Conservation (phyloP, 305 asterid genomes). For the Fraxinus floribunda region DNA sequence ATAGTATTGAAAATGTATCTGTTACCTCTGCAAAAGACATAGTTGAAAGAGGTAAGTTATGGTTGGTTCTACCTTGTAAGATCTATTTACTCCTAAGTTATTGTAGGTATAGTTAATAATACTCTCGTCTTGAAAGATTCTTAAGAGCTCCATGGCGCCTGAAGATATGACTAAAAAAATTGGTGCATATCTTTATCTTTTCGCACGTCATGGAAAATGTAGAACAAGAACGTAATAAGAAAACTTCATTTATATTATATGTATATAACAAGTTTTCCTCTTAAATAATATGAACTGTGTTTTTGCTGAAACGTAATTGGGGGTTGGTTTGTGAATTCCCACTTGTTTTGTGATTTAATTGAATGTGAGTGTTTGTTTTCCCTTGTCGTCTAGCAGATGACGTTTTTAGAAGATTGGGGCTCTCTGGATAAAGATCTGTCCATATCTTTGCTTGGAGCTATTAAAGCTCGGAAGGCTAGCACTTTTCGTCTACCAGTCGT, state of each 20-base stretch:
- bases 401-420: slow-evolving; percentile 67
- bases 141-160: neutral
- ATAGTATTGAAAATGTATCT: neutral
- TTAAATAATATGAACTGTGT: neutral
- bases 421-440: slow-evolving; percentile 68
- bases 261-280: neutral
- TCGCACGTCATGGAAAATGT: neutral
- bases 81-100: neutral
- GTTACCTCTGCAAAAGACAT: neutral
- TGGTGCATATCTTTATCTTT: neutral
- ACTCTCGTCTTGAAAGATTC: neutral
- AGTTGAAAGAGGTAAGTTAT: neutral
- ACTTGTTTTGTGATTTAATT: neutral
- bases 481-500: slow-evolving; percentile 84
- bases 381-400: slow-evolving; percentile 38
- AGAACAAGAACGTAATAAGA: neutral
- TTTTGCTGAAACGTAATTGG: neutral
- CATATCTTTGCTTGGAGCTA: slow-evolving; percentile 70
- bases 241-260: neutral
- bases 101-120: neutral
- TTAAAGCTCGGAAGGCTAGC: slow-evolving; percentile 88
- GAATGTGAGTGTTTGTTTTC: neutral
- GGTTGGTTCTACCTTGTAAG: neutral
- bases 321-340: neutral
- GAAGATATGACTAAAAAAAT: neutral